A percentile compares a stretch with the other conserved stretches of the same genome.
These are phyloP conservation scores for Fusarium succisae DNA, from an alignment of 2,329 filamentous ascomycete species.

Conservation along the genomic window DNA sequence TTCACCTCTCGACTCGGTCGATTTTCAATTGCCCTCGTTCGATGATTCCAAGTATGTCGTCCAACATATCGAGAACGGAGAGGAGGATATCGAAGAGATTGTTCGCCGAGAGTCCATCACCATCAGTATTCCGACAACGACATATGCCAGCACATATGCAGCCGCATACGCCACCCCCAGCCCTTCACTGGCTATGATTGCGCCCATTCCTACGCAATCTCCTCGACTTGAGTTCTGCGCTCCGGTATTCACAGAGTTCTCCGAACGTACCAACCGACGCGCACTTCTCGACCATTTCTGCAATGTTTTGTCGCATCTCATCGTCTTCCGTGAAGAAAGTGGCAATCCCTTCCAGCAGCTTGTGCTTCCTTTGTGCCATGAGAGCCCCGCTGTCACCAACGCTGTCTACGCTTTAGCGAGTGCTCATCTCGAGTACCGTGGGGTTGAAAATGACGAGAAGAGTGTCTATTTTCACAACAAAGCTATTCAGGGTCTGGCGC, in stretches of 20 bases:
- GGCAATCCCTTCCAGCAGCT: conserved; percentile 72
- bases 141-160: conserved; percentile 24
- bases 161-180: conserved; percentile 26
- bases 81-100: conserved; percentile 45
- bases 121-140: conserved; percentile 30
- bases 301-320: conserved; percentile 71
- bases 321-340: conserved; percentile 70
- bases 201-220: conserved; percentile 37
- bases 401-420: conserved; percentile 86
- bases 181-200: conserved; percentile 42
- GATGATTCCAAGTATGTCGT: conserved; percentile 27
- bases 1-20: conserved; percentile 45
- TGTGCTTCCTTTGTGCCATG: conserved; percentile 67
- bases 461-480: conserved; percentile 68
- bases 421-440: conserved; percentile 80
- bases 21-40: conserved; percentile 45
- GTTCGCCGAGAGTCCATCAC: conserved; percentile 31
- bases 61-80: conserved; percentile 29
- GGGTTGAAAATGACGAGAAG: conserved; percentile 62
- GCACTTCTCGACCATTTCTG: conserved; percentile 70
- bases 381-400: conserved; percentile 73
- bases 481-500: conserved; percentile 66
- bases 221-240: conserved; percentile 60
- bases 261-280: conserved; percentile 62
- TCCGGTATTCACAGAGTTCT: conserved; percentile 67